A percentile compares a stretch with the other conserved stretches of the same genome.
phyloP scores from a whole-genome alignment of 345 rosid species.

The Camelina laxa region DNA sequence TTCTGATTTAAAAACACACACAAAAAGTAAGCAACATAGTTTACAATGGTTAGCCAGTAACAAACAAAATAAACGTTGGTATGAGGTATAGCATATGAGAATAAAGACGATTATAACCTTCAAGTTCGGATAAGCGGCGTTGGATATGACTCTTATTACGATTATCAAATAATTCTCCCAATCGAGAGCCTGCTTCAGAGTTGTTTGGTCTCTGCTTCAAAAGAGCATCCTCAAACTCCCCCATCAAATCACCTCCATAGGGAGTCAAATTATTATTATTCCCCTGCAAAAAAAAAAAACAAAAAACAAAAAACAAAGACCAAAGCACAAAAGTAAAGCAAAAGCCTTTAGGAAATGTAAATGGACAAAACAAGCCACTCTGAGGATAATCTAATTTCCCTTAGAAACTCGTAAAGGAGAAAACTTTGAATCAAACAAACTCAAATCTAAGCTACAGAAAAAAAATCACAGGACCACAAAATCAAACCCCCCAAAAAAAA shows the following conservation, averaged over 20 bases:
- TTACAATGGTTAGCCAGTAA: neutral
- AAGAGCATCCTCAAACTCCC: slow-evolving; percentile 84
- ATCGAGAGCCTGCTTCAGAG: slow-evolving; percentile 59
- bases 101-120: slow-evolving; percentile 58
- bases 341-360: neutral
- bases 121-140: slow-evolving; percentile 80
- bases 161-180: slow-evolving; percentile 58
- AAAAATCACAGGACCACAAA: slow-evolving; percentile 23
- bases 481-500: neutral
- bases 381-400: neutral
- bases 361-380: slow-evolving; percentile 5
- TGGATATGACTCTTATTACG: slow-evolving; percentile 62
- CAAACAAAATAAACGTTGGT: too few species aligned
- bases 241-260: slow-evolving; percentile 65
- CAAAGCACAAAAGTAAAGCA: slow-evolving; percentile 10
- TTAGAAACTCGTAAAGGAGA: neutral
- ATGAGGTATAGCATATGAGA: too few species aligned
- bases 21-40: slow-evolving; percentile 24
- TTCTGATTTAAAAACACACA: slow-evolving; percentile 53
- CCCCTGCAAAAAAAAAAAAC: slow-evolving; percentile 46
- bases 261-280: slow-evolving; percentile 40
- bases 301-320: slow-evolving; percentile 26
- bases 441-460: slow-evolving; percentile 1
- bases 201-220: slow-evolving; percentile 60
- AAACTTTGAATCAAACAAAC: neutral